Evolutionary conservation across 352 stramenopile genomes (phyloP).

Genomic region (Globisporangium irregulare): DNA sequence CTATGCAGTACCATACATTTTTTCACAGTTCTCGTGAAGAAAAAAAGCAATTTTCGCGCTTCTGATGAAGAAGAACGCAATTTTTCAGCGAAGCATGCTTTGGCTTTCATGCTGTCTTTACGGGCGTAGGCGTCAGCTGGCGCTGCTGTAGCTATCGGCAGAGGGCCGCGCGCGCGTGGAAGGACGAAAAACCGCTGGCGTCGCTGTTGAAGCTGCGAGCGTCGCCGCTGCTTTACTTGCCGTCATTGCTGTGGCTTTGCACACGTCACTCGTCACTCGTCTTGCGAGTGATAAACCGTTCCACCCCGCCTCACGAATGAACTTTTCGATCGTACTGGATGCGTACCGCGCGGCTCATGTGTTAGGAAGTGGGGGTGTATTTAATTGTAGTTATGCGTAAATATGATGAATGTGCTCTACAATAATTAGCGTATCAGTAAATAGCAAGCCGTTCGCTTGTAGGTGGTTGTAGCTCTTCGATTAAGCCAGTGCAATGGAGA

Average conservation of each 20-base stretch:
- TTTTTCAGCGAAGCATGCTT: background rate
- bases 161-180: background rate
- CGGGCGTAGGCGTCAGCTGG: background rate
- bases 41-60: background rate
- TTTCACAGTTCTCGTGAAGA: background rate
- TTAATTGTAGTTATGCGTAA: background rate
- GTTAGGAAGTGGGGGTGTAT: background rate
- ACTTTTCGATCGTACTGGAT: background rate
- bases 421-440: background rate
- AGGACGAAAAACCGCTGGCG: background rate
- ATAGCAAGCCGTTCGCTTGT: background rate
- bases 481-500: constrained; percentile 12
- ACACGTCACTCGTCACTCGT: background rate
- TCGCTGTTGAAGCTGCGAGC: background rate
- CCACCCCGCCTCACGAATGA: background rate
- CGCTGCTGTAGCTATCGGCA: background rate
- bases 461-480: background rate
- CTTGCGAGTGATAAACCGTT: background rate
- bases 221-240: background rate
- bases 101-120: background rate
- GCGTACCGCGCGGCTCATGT: background rate
- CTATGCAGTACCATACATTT: background rate
- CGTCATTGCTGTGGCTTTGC: background rate
- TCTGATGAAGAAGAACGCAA: background rate
- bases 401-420: background rate